Evolutionary conservation across 352 stramenopile species (phyloP).

Genomic region (Aphanomyces euteiches): DNA sequence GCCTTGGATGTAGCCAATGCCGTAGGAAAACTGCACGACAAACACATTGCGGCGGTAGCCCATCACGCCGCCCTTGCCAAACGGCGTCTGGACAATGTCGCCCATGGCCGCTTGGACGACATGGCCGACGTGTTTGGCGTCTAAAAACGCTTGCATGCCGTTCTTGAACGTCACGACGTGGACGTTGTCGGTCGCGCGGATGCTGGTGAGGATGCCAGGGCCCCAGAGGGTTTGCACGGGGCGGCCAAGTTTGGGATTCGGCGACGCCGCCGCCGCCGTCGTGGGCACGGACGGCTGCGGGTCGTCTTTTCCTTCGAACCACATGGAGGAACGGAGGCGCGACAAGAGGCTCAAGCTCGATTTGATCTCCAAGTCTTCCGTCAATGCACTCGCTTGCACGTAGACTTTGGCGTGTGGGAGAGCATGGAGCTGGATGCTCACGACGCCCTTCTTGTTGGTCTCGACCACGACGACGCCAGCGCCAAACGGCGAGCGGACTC

Average conservation of each 20-base stretch:
- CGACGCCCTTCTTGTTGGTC: constrained; percentile 9
- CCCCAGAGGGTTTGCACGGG: constrained; percentile 67
- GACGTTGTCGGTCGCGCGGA: constrained; percentile 60
- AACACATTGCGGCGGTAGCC: constrained; percentile 60
- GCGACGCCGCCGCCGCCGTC: background rate
- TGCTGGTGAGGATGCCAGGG: constrained; percentile 54
- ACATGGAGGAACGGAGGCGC: background rate
- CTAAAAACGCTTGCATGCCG: constrained; percentile 59
- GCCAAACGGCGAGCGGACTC: constrained; percentile 26
- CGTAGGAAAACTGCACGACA: constrained; percentile 41
- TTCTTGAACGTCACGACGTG: constrained; percentile 68
- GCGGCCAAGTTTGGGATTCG: constrained; percentile 49
- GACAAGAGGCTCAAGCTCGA: constrained; percentile 2
- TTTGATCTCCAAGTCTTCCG: constrained; percentile 6
- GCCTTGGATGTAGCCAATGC: constrained; percentile 51
- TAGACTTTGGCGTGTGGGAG: background rate
- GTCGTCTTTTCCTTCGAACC: background rate
- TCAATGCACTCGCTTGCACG: constrained; percentile 8
- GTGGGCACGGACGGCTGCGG: background rate
- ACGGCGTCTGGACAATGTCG: constrained; percentile 76
- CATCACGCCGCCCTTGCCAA: constrained; percentile 66
- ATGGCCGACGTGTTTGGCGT: constrained; percentile 50
- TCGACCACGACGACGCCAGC: background rate
- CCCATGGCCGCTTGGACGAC: constrained; percentile 63
- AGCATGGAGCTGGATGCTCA: background rate